Base-by-base conservation (phyloP, 345 rosid genomes). In the Balakata baccata region DNA sequence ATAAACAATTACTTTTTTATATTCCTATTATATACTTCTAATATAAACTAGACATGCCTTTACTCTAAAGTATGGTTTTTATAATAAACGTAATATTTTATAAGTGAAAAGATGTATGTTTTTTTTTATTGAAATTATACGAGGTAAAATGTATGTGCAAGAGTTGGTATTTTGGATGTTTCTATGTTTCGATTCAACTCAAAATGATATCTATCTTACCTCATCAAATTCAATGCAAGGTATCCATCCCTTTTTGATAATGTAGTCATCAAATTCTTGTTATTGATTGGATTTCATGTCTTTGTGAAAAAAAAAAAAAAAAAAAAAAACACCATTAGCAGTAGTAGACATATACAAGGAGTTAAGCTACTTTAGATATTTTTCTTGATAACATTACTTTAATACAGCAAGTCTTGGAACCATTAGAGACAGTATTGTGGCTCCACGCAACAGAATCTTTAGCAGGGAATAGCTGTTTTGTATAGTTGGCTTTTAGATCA, bases 151-250 rank as follows among this genome's bases (percentile, higher is more conserved):
- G n/a, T n/a, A n/a, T n/a, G n/a, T n/a, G n/a, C n/a, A n/a, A n/a
- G n/a, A n/a, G n/a, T n/a, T n/a, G n/a, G n/a, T n/a, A n/a, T n/a
- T n/a, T n/a, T n/a, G n/a, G n/a, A n/a, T n/a, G n/a, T n/a, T n/a
- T n/a, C n/a, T n/a, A n/a, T n/a, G n/a, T n/a, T n/a, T n/a, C n/a
- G n/a, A 22, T 54, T 20, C 18, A 38, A 7, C 17, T 46, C 18
- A 14, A 57, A 57, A 13, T 45, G 47, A n/a, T 12, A 60, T 18
- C 3, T 57, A 25, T 5, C 10, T 74, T 53, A 90, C 95, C 92
- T 85, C 84, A 70, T 88, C 89, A 61, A 90, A 90, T 80, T 90
- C 92, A 47, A 90, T 85, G 84, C 88, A 85, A 71, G 91, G 95
- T 53, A 84, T 80, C 95, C 91, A 90, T 3, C 89, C 95, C 45